Evolutionary conservation across 2,329 filamentous ascomycete genomes (phyloP).

Genomic region (Fusarium decemcellulare): DNA sequence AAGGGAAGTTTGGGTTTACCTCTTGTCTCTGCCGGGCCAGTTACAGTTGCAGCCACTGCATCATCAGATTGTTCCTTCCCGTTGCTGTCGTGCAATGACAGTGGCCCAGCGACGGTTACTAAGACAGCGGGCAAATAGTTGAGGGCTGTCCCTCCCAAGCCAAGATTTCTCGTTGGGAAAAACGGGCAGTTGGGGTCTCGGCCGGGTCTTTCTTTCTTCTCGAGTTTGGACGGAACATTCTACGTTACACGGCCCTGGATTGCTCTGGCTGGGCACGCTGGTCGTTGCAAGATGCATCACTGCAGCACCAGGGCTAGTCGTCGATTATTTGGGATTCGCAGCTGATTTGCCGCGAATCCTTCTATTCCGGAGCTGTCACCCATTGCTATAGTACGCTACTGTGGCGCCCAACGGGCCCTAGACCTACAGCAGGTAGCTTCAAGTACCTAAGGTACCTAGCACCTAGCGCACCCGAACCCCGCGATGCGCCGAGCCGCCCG

Average conservation of each 20-base stretch:
- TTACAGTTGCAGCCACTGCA: conserved; percentile 39
- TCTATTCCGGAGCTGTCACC: conserved; percentile 31
- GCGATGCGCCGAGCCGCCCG: conserved; percentile 39
- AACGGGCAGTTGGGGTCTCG: background rate
- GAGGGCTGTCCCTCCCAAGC: background rate
- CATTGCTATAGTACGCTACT: conserved; percentile 21
- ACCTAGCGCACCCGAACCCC: conserved; percentile 43
- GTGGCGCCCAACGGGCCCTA: conserved; percentile 29
- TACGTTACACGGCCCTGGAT: conserved; percentile 3
- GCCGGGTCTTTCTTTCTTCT: background rate
- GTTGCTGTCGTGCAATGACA: conserved; percentile 34
- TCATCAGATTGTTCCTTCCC: conserved; percentile 31
- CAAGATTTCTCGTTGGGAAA: background rate
- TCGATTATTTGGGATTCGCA: conserved; percentile 4
- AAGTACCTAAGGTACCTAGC: conserved; percentile 22
- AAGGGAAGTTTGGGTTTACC: conserved; percentile 11
- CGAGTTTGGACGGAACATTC: conserved; percentile 1
- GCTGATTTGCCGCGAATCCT: conserved; percentile 7
- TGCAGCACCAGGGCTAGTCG: conserved; percentile 6
- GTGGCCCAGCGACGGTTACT: background rate
- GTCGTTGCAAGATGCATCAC: conserved; percentile 6
- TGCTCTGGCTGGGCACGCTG: background rate
- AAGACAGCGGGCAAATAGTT: background rate
- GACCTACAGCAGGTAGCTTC: conserved; percentile 12
- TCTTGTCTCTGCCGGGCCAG: conserved; percentile 11